These are phyloP conservation scores for Piper betle DNA, from an alignment of 164 flowering plant genomes.

Conservation along the genomic window DNA sequence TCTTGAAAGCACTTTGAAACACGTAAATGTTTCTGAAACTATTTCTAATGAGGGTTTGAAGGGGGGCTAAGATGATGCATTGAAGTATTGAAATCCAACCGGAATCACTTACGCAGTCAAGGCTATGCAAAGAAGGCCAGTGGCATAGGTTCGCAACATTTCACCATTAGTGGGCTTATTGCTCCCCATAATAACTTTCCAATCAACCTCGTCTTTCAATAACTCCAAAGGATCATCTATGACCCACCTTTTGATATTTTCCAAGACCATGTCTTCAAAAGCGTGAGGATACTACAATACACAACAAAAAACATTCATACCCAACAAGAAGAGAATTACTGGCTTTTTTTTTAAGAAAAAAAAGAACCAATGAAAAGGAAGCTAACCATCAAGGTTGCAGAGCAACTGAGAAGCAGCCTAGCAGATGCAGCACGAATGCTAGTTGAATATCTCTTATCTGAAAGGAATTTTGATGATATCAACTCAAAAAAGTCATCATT, in stretches of 20 bases:
- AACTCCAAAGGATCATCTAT: constrained; percentile 45
- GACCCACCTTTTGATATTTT: constrained; percentile 71
- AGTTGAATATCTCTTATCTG: constrained; percentile 49
- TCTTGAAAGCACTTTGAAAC: too few species aligned
- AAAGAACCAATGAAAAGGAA: not conserved
- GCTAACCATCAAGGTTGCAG: constrained; percentile 69
- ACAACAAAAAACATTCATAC: not conserved
- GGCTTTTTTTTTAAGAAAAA: too few species aligned
- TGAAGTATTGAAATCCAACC: too few species aligned
- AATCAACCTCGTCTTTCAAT: constrained; percentile 30
- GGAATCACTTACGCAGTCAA: constrained; percentile 48
- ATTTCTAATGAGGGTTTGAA: not conserved
- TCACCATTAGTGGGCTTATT: constrained; percentile 58
- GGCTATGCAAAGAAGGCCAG: constrained; percentile 82
- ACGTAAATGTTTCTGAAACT: too few species aligned
- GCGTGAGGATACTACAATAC: constrained; percentile 78
- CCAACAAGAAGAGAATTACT: not conserved
- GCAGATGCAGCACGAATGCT: constrained; percentile 71
- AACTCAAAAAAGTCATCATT: constrained; percentile 92
- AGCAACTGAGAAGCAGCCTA: constrained; percentile 70
- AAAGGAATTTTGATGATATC: constrained; percentile 61
- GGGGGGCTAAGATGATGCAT: not conserved
- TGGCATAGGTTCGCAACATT: constrained; percentile 76
- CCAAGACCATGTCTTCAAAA: constrained; percentile 70
- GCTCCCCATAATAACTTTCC: constrained; percentile 25